These are phyloP conservation scores for Grigorovia jiainica DNA, from an alignment of 805 yeast genomes.

Conservation along the genomic window DNA sequence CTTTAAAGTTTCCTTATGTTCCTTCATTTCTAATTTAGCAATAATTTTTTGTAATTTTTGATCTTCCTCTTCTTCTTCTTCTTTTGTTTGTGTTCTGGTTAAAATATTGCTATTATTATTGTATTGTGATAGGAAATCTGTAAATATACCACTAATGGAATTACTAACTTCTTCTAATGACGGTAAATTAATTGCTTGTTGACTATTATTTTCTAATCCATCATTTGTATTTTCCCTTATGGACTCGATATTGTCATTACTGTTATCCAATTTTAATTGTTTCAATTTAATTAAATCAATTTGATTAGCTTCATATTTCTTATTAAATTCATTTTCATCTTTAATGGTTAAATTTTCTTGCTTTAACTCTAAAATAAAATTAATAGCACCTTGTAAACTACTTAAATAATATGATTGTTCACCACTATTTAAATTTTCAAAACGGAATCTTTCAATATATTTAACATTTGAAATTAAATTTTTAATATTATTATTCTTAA, in stretches of 20 bases:
- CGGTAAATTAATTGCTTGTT: conserved; percentile 11
- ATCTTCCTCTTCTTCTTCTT: conserved; percentile 23
- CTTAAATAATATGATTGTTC: conserved; percentile 88
- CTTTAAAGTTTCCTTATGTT: conserved; percentile 37
- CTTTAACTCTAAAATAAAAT: conserved; percentile 59
- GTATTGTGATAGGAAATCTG: not conserved
- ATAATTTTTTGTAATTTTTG: conserved; percentile 24
- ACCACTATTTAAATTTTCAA: conserved; percentile 65
- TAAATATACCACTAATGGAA: not conserved
- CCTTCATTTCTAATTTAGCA: conserved; percentile 32
- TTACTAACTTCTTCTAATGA: conserved; percentile 13
- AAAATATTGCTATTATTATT: conserved; percentile 14
- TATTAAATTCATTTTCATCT: conserved; percentile 49
- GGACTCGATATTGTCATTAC: conserved; percentile 9
- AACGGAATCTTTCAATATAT: conserved; percentile 79
- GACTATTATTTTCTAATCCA: conserved; percentile 18
- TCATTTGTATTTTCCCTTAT: no score
- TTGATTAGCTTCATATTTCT: conserved; percentile 33
- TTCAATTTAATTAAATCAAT: not conserved
- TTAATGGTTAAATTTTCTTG: conserved; percentile 49
- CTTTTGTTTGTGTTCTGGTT: conserved; percentile 7
- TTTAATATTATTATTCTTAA: conserved; percentile 53
- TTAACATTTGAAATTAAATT: conserved; percentile 67
- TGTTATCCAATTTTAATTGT: conserved; percentile 9
- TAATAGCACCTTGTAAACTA: conserved; percentile 81